phyloP scores from a whole-genome alignment of 2,329 filamentous ascomycete genomes.

The Decorospora gaudefroyi region DNA sequence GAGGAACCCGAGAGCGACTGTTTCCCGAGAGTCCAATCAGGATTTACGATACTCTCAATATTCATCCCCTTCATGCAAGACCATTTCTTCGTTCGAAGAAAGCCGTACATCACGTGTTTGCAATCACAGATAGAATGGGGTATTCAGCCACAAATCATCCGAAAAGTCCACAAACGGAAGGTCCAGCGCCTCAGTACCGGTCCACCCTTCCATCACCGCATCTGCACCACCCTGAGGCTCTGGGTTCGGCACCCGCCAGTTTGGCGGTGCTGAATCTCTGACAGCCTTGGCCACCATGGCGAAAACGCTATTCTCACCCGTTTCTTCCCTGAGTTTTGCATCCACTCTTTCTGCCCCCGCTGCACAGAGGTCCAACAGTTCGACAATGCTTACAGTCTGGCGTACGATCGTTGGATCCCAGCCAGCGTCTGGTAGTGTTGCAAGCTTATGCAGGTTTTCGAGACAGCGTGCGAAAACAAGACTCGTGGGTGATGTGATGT shows the following conservation, averaged over 20 bases:
- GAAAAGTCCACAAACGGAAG: slow-evolving; percentile 20
- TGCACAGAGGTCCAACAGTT: slow-evolving; percentile 16
- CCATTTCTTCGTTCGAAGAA: too few relatives aligned
- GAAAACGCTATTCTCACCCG: slow-evolving; percentile 24
- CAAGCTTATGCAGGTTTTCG: slow-evolving; percentile 18
- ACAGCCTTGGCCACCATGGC: slow-evolving; percentile 18
- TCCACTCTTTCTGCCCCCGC: slow-evolving; percentile 15
- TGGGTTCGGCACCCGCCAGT: slow-evolving; percentile 10
- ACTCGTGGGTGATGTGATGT: slow-evolving; percentile 13
- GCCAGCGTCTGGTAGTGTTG: slow-evolving; percentile 15
- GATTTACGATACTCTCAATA: too few relatives aligned
- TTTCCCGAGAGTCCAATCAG: too few relatives aligned
- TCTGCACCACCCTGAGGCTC: not conserved
- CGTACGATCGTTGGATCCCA: slow-evolving; percentile 21
- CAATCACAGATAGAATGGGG: slow-evolving; percentile 14
- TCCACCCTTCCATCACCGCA: not conserved
- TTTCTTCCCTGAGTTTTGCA: slow-evolving; percentile 10
- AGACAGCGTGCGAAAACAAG: slow-evolving; percentile 22
- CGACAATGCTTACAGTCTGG: slow-evolving; percentile 14
- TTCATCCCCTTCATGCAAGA: too few relatives aligned
- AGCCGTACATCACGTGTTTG: too few relatives aligned
- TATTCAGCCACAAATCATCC: slow-evolving; percentile 24
- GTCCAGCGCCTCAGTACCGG: slow-evolving; percentile 5
- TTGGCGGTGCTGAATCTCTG: slow-evolving; percentile 16
- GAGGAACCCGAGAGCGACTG: too few relatives aligned